Evolutionary conservation across 805 yeast species (phyloP), one percentile per base, ranked within the genome.

Genomic region (Metschnikowia vanudenii): DNA sequence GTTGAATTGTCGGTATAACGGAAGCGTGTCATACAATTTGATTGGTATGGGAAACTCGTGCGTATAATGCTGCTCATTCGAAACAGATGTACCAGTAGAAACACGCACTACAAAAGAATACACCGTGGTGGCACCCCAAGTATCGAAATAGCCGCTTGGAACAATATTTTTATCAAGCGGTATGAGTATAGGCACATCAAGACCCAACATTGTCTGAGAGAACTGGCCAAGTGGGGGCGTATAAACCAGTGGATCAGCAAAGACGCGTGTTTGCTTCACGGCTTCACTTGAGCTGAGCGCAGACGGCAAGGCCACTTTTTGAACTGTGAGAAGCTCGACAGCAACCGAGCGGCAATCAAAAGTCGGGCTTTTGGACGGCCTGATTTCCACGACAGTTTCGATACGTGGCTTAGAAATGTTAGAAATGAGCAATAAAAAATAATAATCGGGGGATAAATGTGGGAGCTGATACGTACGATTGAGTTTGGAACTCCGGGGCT

Each of bases 401-500:
- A 82, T 66, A 24, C 86, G 71, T 2, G 88, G 88, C 69, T 65
- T 30, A 18, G 14, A 29, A 3, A 13, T 10, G 55, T 57, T 52
- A 54, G 60, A 49, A 51, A 14, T 14, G 3, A 8, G 12, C 5
- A 8, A 3, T 8, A 26, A 12, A 26, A 14, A 16, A n/a, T 14
- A 13, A 18, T 11, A 10, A 37, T 13, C 28, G 28, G 38, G 16
- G 22, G n/a, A n/a, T n/a, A 35, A 20, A 35, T 12, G 14, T 29
- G 31, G 31, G 14, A 29, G 4, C 9, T n/a, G 12, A 24, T 22
- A 62, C 68, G 32, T 60, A 62, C 68, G 24, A 71, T 58, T 37
- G 76, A 81, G 42, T 80, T 74, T 1, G 84, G 80, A 1, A 83
- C 80, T 0, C 89, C 89, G 0, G 88, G 88, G 62, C 85, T 80